Conservation (phyloP, 73 alveolate genomes). For the Breviolum minutum region DNA sequence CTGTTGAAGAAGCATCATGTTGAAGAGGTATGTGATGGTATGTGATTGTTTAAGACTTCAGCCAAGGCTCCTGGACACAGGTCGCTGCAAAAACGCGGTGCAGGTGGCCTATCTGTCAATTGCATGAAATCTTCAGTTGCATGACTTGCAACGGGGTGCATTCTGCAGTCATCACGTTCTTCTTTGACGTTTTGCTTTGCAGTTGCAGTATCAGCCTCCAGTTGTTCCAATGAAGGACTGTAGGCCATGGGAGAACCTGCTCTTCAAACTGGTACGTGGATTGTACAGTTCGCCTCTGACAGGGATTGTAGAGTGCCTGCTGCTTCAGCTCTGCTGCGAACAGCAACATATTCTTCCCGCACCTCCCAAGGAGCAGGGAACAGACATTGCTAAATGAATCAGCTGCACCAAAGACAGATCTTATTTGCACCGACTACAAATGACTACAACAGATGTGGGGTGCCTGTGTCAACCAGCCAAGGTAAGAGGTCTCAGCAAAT, state of each 20-base stretch:
- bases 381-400: neutral
- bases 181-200: neutral
- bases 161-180: neutral
- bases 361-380: neutral
- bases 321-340: conserved; percentile 69
- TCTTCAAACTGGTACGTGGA: too few relatives aligned
- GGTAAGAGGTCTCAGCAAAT: conserved; percentile 84
- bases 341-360: conserved; percentile 79
- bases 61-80: conserved; percentile 62
- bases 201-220: conserved; percentile 8
- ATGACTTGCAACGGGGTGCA: neutral
- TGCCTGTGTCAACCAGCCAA: conserved; percentile 86
- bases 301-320: neutral
- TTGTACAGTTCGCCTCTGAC: too few relatives aligned
- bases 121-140: neutral
- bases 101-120: conserved; percentile 34
- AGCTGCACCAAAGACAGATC: too few relatives aligned
- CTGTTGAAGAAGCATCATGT: too few relatives aligned
- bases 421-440: too few relatives aligned
- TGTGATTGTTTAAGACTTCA: too few relatives aligned
- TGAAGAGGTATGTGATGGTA: too few relatives aligned
- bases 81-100: conserved; percentile 81
- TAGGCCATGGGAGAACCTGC: conserved; percentile 66
- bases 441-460: too few relatives aligned
- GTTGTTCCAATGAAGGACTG: conserved; percentile 71